phyloP scores from a whole-genome alignment of 1,139 yeast genomes.

The Spathaspora sp. region DNA sequence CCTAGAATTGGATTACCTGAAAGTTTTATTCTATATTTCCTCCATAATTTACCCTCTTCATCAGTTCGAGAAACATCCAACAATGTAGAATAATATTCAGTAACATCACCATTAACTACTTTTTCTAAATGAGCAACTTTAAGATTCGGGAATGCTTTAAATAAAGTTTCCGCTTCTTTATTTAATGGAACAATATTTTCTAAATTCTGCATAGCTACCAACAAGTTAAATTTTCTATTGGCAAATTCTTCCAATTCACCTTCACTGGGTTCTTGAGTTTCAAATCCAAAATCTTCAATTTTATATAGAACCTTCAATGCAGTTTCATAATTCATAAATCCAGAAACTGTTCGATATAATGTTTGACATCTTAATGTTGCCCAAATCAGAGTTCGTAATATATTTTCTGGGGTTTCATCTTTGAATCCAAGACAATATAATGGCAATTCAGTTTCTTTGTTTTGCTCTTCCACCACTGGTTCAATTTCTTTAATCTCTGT shows the following conservation, averaged over 20 bases:
- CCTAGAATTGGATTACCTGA: slow-evolving; percentile 90
- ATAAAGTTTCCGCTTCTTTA: slow-evolving; percentile 50
- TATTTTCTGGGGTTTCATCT: slow-evolving; percentile 57
- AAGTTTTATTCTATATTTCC: slow-evolving; percentile 55
- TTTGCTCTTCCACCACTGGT: neutral
- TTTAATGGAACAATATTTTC: slow-evolving; percentile 16
- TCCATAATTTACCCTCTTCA: slow-evolving; percentile 39
- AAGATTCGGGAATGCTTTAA: slow-evolving; percentile 62
- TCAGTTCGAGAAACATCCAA: slow-evolving; percentile 51
- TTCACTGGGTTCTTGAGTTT: slow-evolving; percentile 28
- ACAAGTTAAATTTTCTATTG: slow-evolving; percentile 60
- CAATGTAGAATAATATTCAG: slow-evolving; percentile 57
- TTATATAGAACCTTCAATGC: slow-evolving; percentile 68
- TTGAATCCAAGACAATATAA: slow-evolving; percentile 72
- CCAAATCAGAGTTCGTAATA: slow-evolving; percentile 76
- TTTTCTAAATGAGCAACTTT: slow-evolving; percentile 60
- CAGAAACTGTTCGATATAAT: slow-evolving; percentile 72
- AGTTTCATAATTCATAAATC: slow-evolving; percentile 67
- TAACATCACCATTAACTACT: slow-evolving; percentile 36
- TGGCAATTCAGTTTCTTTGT: slow-evolving; percentile 54
- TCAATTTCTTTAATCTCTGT: slow-evolving; percentile 6
- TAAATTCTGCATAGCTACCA: slow-evolving; percentile 74
- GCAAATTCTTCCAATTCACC: slow-evolving; percentile 52
- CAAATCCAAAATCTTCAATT: slow-evolving; percentile 50
- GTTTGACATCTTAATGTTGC: slow-evolving; percentile 80